Conservation (phyloP, 2,329 filamentous ascomycete species). For the Pezicula neosporulosa region DNA sequence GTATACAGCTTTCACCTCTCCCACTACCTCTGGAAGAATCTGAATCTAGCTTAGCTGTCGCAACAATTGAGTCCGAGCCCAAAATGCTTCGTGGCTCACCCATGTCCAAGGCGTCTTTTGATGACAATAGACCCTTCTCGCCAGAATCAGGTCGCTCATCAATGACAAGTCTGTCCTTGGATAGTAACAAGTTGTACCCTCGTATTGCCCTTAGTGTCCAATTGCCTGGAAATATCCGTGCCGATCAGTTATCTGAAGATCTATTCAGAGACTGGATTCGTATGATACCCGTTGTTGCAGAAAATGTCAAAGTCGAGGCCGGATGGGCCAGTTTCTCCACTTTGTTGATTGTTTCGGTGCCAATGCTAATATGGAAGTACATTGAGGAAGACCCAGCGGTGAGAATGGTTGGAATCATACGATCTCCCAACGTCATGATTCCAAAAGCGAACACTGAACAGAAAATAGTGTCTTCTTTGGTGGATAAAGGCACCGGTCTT, state of each 20-base stretch:
- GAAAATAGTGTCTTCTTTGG: not conserved
- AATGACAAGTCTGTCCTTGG: not conserved
- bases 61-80: not conserved
- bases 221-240: constrained; percentile 11
- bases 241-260: constrained; percentile 12
- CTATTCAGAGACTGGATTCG: constrained; percentile 17
- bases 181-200: not conserved
- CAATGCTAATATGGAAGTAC: constrained; percentile 21
- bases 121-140: not conserved
- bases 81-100: not conserved
- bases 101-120: not conserved
- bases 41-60: not conserved
- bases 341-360: constrained; percentile 19
- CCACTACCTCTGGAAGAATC: not conserved
- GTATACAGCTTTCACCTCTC: not conserved
- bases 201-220: constrained; percentile 19
- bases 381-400: constrained; percentile 15
- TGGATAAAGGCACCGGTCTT: not conserved
- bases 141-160: not conserved
- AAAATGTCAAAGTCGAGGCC: constrained; percentile 21
- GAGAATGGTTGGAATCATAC: constrained; percentile 7
- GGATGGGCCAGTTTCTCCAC: constrained; percentile 17
- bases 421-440: not conserved
- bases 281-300: constrained; percentile 13
- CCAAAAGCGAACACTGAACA: not conserved